Percentiles rank a stretch among this genome's conserved stretches.
Conservation (phyloP, 805 yeast species). For the Pichia nanzhaoensis region DNA sequence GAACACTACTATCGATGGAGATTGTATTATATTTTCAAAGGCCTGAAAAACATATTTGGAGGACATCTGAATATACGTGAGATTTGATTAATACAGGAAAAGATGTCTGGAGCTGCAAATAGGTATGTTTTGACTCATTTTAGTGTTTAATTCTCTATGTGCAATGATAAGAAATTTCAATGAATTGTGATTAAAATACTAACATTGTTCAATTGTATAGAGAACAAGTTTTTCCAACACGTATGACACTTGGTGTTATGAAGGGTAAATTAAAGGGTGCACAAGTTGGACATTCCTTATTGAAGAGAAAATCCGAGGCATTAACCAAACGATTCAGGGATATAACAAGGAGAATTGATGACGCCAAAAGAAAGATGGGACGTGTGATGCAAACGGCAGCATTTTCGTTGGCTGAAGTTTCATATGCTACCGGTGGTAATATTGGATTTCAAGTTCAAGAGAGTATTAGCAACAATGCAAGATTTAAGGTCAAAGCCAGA, state of each 20-base stretch:
- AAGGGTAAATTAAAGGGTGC: slow-evolving; percentile 96
- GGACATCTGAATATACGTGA: no score
- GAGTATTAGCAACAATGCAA: slow-evolving; percentile 72
- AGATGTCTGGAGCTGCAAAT: slow-evolving; percentile 25
- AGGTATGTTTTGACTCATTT: slow-evolving; percentile 16
- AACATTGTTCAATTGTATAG: slow-evolving; percentile 36
- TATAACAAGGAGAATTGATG: slow-evolving; percentile 88
- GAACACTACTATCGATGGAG: no score
- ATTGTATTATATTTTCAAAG: no score
- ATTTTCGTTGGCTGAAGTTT: slow-evolving; percentile 92
- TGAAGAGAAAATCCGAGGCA: slow-evolving; percentile 96
- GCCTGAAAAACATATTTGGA: no score
- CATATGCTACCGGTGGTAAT: slow-evolving; percentile 95
- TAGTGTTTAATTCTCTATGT: background rate
- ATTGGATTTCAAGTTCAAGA: slow-evolving; percentile 95
- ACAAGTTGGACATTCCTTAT: slow-evolving; percentile 86
- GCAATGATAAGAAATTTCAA: no score
- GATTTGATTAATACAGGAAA: background rate
- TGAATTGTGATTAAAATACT: background rate
- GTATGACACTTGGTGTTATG: slow-evolving; percentile 95
- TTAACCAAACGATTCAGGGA: slow-evolving; percentile 94
- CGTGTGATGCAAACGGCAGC: slow-evolving; percentile 98
- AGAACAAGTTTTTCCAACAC: slow-evolving; percentile 95
- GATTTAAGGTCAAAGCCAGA: slow-evolving; percentile 84
- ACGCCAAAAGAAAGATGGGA: slow-evolving; percentile 95